phyloP scores from a whole-genome alignment of 768 basidiomycete species.

The Favolaschia claudopus region DNA sequence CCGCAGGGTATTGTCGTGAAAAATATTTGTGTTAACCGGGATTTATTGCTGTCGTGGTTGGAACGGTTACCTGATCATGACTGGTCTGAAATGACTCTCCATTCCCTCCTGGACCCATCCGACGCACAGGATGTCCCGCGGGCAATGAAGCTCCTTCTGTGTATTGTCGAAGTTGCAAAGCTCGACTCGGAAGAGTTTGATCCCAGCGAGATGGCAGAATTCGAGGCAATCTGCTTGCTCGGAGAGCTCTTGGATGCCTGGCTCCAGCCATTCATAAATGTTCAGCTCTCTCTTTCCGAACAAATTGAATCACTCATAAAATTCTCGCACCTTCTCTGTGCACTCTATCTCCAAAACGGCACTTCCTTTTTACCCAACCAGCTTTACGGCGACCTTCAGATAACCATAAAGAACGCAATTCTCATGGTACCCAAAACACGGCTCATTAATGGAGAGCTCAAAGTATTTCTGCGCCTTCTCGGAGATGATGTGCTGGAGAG shows the following conservation, averaged over 20 bases:
- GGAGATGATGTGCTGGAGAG: conserved; percentile 26
- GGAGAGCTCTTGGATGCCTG: conserved; percentile 8
- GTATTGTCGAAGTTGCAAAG: background rate
- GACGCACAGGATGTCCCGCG: conserved; percentile 28
- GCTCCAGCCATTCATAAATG: conserved; percentile 17
- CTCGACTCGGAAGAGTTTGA: background rate
- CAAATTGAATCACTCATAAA: conserved; percentile 11
- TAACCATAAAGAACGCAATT: conserved; percentile 27
- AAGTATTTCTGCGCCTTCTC: conserved; percentile 1
- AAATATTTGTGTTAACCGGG: background rate
- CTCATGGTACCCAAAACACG: conserved; percentile 17
- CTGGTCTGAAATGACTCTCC: background rate
- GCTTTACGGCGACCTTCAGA: conserved; percentile 26
- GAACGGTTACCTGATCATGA: background rate
- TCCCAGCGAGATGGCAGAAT: background rate
- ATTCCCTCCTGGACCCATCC: conserved; percentile 20
- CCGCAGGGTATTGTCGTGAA: background rate
- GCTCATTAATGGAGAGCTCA: background rate
- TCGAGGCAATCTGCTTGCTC: conserved; percentile 8
- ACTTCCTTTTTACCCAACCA: conserved; percentile 25
- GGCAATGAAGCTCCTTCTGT: conserved; percentile 20
- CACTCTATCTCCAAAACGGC: conserved; percentile 11
- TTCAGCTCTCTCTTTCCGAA: conserved; percentile 12
- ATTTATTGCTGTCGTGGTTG: background rate
- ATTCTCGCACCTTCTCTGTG: conserved; percentile 12